Evolutionary conservation across 2,329 filamentous ascomycete genomes (phyloP), one percentile per base, ranked within the genome.

Genomic region (Septoria petroselini): DNA sequence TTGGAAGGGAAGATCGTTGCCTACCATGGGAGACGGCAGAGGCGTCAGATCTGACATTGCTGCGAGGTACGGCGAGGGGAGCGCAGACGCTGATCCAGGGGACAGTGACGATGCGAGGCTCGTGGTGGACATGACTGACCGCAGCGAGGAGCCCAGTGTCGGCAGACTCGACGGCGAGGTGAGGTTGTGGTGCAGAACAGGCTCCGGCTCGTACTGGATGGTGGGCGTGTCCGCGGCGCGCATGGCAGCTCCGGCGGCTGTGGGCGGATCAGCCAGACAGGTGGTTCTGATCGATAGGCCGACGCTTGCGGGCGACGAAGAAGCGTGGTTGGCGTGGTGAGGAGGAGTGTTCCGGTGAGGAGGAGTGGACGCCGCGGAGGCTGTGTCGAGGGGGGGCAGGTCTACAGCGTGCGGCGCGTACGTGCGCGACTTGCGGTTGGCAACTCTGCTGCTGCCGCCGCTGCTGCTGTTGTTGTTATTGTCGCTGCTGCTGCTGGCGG

Each of bases 31-130:
- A 9, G 74, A 76, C 4, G 75, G 75, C n/a, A 77, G 66, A 30
- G 75, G 75, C n/a, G 74, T 77, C 44, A 77, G 68, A 58, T 77
- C 74, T 37, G 69, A 60, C 62, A 77, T 70, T 9, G 74, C 71
- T 50, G 71, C 70, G 17, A 77, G 67, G 19, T 71, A 72, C 18
- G 75, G 75, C 49, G 74, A 76, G 19, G 73, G 70, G 17, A 76
- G 64, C 27, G 69, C 69, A 12, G 73, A 74, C 35, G 69, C 69
- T 8, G 73, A 74, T 35, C 65, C 69, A 8, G 71, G 71, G 31
- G 73, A 76, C 15, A 73, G 59, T 25, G 73, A 75, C 3, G 69
- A 71, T 1, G 66, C 59, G 55, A 75, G 69, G 59, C 73, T 74
- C 37, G 64, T 66, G 12, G 68, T 68, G 2, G 73, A 75, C 41